Base-by-base conservation (phyloP, 1,284 basidiomycete genomes). In the Ganoderma boninense region DNA sequence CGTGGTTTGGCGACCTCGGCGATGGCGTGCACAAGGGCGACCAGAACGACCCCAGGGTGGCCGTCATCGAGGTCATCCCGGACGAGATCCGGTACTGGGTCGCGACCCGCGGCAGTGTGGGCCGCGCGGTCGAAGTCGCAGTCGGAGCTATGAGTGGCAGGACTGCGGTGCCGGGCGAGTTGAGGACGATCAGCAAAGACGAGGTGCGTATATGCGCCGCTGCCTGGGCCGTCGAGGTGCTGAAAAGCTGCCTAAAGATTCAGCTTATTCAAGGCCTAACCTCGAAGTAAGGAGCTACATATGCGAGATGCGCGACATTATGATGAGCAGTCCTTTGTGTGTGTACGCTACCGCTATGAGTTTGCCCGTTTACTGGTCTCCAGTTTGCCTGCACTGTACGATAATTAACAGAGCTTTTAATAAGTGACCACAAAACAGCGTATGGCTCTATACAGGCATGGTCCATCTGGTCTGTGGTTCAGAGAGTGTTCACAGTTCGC, bases 21-120 rank as follows among this genome's bases (percentile, higher is more conserved):
- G 96, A 97, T 75, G 95, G 94, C n/a, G 83, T 93, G 20, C 95
- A 96, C 81, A 94, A 91, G 72, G 96, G 96, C 43, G 89, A 93
- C 77, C 87, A 87, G 67, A 85, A 88, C 69, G 97, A 98, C 74
- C 95, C 95, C 0, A 89, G 97, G 38, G 89, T 98, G 4, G 87
- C 90, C 1, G 79, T 96, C 52, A 93, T 98, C 75, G 90, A 96
- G 79, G 90, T 98, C 59, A 81, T 92, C 64, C 95, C 96, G 0
- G 87, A 91, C 32, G 94, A 95, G 82, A 91, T 97, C 73, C 87
- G 90, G 68, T 96, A 95, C 78, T 96, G 91, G 90, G 80, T 92
- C 71, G 83, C 87, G 29, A 86, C 84, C 46, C 82, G 83, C 66
- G 84, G 84, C 11, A 74, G 79, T 40, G 69, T 90, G 68, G 83